A percentile compares a stretch with the other conserved stretches of the same genome.
These are phyloP conservation scores for Mayamaea pseudoterrestris DNA, from an alignment of 108 stramenopile species.

Conservation along the genomic window DNA sequence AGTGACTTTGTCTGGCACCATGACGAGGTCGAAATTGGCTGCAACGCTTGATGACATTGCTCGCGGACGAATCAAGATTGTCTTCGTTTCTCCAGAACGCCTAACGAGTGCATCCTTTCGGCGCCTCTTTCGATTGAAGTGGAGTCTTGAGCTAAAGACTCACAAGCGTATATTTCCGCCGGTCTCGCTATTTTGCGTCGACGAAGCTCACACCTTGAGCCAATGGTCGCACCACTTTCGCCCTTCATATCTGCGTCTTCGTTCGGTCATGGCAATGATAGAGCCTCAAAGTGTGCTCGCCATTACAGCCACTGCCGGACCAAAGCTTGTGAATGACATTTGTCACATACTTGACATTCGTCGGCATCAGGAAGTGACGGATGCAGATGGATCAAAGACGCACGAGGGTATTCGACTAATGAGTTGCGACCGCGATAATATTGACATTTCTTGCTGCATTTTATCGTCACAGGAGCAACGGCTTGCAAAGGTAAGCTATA, in stretches of 20 bases:
- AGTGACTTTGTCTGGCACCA: constrained; percentile 65
- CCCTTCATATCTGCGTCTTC: constrained; percentile 77
- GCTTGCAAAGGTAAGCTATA: constrained; percentile 35
- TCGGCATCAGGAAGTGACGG: constrained; percentile 1
- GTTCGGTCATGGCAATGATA: constrained; percentile 46
- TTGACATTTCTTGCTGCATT: constrained; percentile 53
- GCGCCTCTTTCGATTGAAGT: constrained; percentile 61
- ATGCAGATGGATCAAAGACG: constrained; percentile 1
- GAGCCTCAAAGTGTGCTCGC: constrained; percentile 73
- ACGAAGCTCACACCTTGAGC: constrained; percentile 88
- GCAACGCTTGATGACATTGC: constrained; percentile 72
- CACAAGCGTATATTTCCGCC: constrained; percentile 56
- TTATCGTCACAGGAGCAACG: constrained; percentile 52
- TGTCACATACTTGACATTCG: constrained; percentile 60
- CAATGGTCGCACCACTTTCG: constrained; percentile 99
- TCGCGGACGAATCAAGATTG: constrained; percentile 61
- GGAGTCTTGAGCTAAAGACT: constrained; percentile 52
- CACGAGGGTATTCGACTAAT: constrained; percentile 44
- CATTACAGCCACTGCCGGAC: constrained; percentile 88
- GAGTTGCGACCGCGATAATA: constrained; percentile 69
- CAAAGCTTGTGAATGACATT: constrained; percentile 75
- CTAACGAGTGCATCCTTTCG: constrained; percentile 81
- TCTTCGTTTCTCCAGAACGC: constrained; percentile 90
- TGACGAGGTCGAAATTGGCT: constrained; percentile 54
- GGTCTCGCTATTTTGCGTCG: constrained; percentile 87